These are phyloP conservation scores for Raddia distichophylla DNA, from an alignment of 176 grass and related monocot genomes.

Conservation along the genomic window DNA sequence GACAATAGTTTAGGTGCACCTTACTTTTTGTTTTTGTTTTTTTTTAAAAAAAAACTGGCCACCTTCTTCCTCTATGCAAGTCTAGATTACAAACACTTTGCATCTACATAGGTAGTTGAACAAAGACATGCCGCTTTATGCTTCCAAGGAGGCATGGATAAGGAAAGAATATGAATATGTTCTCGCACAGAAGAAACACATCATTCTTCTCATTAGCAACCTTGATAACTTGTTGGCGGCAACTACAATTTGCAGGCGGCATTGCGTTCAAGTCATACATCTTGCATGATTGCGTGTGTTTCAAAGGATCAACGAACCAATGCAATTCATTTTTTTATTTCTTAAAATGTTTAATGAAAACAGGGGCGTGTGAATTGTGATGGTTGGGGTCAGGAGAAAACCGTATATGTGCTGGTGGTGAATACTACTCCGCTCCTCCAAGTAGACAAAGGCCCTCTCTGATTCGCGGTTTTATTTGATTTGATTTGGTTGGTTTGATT, in stretches of 20 bases:
- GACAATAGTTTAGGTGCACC: too few species aligned
- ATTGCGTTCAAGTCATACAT: neutral
- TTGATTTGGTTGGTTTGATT: too few species aligned
- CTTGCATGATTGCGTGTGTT: neutral
- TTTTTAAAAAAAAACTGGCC: too few species aligned
- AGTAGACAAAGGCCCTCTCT: too few species aligned
- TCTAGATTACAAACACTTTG: neutral
- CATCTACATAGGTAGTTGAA: neutral
- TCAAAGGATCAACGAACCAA: slow-evolving; percentile 3
- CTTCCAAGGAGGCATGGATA: neutral
- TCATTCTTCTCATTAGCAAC: neutral
- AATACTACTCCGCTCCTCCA: neutral
- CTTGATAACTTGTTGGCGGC: neutral
- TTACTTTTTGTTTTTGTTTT: too few species aligned
- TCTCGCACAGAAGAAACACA: neutral
- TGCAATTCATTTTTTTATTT: too few species aligned
- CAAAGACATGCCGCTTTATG: neutral
- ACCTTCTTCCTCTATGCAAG: neutral
- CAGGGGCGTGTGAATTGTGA: too few species aligned
- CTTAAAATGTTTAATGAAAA: too few species aligned
- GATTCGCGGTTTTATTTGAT: too few species aligned
- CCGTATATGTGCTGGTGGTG: too few species aligned
- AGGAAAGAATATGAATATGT: neutral
- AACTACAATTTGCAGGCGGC: neutral
- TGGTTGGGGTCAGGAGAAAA: too few species aligned